Percentiles rank a stretch among this genome's conserved stretches.
Evolutionary conservation across 805 yeast genomes (phyloP).

Genomic region (Candida sphagnicola): DNA sequence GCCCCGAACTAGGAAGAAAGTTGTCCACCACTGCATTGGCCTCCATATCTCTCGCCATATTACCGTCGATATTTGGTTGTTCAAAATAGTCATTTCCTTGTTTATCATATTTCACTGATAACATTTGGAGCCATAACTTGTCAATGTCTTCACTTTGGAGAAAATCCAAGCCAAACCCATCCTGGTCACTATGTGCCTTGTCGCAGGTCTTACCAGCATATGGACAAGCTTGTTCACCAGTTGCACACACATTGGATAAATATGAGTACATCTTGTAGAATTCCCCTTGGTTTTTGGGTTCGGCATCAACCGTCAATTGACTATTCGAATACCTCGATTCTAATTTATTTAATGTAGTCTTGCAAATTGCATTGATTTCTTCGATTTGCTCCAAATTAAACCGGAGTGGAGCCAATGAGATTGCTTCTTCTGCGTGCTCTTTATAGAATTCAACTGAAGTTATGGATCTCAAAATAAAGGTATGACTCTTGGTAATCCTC

Average conservation of each 20-base stretch:
- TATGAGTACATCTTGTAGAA: constrained; percentile 3
- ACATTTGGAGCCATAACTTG: constrained; percentile 27
- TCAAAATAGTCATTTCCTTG: not conserved
- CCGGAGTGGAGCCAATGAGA: not conserved
- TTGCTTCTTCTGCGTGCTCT: constrained; percentile 4
- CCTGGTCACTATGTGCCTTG: not conserved
- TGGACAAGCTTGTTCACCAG: not conserved
- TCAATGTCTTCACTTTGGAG: constrained; percentile 23
- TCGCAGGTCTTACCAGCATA: no score
- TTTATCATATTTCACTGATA: constrained; percentile 21
- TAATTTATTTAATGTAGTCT: constrained; percentile 12
- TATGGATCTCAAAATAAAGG: constrained; percentile 24
- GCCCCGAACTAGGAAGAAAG: not conserved
- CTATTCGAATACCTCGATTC: constrained; percentile 4
- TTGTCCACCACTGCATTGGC: not conserved
- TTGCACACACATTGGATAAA: not conserved
- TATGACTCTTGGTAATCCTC: constrained; percentile 35
- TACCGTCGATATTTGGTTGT: no score
- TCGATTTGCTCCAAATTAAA: constrained; percentile 13
- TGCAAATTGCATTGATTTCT: constrained; percentile 16
- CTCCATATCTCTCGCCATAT: no score
- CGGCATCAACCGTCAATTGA: not conserved
- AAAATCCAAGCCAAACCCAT: constrained; percentile 12
- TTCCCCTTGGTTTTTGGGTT: constrained; percentile 2
- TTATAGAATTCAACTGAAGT: constrained; percentile 28